A percentile compares a stretch with the other conserved stretches of the same genome.
Conservation (phyloP, 495 filamentous ascomycete species). For the Astrocystis sublimbata region DNA sequence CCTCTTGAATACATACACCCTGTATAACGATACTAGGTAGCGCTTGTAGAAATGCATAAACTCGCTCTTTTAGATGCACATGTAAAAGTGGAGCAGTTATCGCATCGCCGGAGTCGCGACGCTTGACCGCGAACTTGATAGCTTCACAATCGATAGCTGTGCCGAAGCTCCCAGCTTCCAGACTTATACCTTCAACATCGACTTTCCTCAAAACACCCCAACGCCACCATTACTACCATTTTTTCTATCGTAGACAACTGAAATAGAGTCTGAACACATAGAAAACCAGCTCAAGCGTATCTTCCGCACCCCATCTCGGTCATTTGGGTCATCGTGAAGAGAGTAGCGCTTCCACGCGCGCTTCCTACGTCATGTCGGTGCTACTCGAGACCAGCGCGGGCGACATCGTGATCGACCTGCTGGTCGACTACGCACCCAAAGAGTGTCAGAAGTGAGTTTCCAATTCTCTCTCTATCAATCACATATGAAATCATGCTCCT, state of each 20-base stretch:
- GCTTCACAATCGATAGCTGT: neutral
- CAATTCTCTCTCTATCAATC: neutral
- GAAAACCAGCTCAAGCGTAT: neutral
- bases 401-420: slow-evolving; percentile 89
- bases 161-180: neutral
- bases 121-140: neutral
- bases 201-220: neutral
- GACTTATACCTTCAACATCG: neutral
- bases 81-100: no score
- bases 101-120: no score
- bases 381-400: slow-evolving; percentile 88
- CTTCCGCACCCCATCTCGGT: no score
- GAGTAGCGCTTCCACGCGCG: neutral
- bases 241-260: no score
- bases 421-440: slow-evolving; percentile 82
- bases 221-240: no score
- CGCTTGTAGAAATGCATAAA: no score
- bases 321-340: neutral
- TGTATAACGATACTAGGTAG: no score
- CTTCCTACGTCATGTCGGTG: slow-evolving; percentile 58
- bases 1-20: no score
- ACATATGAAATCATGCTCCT: slow-evolving; percentile 12
- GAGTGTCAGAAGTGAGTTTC: slow-evolving; percentile 84
- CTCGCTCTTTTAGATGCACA: no score
- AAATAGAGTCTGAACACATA: neutral